Base-by-base conservation (phyloP, 495 filamentous ascomycete species). In the Friedmanniomyces simplex region DNA sequence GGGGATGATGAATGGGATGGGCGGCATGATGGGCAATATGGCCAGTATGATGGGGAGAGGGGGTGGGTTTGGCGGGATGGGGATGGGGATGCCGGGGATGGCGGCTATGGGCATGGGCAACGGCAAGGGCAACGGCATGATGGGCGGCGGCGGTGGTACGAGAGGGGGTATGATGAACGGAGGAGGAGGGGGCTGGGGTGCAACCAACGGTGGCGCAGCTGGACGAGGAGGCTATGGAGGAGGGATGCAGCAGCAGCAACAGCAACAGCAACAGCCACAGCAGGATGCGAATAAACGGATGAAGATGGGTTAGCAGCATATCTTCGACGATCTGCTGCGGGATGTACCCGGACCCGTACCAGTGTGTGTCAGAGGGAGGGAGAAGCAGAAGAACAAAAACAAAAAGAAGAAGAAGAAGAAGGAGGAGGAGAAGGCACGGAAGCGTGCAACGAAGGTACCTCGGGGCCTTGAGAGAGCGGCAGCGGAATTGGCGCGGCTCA, bases 41-140 rank as follows among this genome's bases (percentile, higher is more conserved):
- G 46, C 69, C n/a, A 73, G 72, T 59, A 85, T 83, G 64, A 85
- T 86, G 80, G 76, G 79, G 47, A 77, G 77, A 43, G 76, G 74
- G 26, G 76, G 74, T 28, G 87, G 87, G 80, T 81, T 85, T 54
- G 85, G 85, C 43, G 81, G 81, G 14, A 72, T 76, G 47, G 73
- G 74, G 18, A 90, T 90, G 86, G 61, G 62, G 32, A 64, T 59
- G 24, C 37, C 26, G 42, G 58, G 41, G 16, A 66, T 62, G 63
- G 61, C 63, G 30, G 63, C 55, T 10, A 69, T 67, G 67, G 61
- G 58, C 28, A 55, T 42, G 39, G 65, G 60, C 49, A 61, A 43
- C 39, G 39, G 39, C 14, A 43, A 5, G 39, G 14, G 4, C 4
- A 13, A 51, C 36, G 59, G 71, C 59, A n/a, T n/a, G n/a, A 43